Percentiles rank a stretch among this genome's conserved stretches.
Evolutionary conservation across 257 asterid genomes (phyloP).

Genomic region (Ilex asprella): DNA sequence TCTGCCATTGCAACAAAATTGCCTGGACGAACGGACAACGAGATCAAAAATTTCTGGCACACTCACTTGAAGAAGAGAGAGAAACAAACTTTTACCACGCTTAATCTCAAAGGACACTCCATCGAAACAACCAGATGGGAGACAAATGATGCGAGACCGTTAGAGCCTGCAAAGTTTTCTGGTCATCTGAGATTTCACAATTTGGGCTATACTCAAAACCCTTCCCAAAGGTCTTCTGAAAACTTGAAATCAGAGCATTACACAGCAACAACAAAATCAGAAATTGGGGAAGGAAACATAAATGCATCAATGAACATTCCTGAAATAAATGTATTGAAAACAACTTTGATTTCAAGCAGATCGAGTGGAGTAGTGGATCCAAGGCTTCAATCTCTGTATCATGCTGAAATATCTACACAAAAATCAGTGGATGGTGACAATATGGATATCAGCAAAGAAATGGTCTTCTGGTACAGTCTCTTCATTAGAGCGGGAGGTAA

Average conservation of each 20-base stretch:
- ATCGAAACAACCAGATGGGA: background rate
- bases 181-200: background rate
- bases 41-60: conserved; percentile 35
- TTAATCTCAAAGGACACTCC: background rate
- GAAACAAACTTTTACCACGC: background rate
- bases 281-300: no score
- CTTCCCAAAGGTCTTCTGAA: background rate
- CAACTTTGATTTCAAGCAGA: conserved; percentile 9
- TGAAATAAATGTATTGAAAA: conserved; percentile 9
- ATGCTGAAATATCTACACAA: conserved; percentile 1
- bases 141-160: background rate
- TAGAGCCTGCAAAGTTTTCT: background rate
- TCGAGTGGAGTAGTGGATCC: background rate
- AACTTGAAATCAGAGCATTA: background rate
- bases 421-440: background rate
- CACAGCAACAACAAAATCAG: no score
- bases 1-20: conserved; percentile 28
- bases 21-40: conserved; percentile 33
- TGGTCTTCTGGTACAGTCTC: conserved; percentile 19
- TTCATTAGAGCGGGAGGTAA: conserved; percentile 10
- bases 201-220: no score
- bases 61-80: conserved; percentile 25
- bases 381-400: background rate
- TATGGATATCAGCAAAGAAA: background rate
- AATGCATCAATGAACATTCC: no score